Conservation (phyloP, 148 eudicot species). For the Cornus kousa region DNA sequence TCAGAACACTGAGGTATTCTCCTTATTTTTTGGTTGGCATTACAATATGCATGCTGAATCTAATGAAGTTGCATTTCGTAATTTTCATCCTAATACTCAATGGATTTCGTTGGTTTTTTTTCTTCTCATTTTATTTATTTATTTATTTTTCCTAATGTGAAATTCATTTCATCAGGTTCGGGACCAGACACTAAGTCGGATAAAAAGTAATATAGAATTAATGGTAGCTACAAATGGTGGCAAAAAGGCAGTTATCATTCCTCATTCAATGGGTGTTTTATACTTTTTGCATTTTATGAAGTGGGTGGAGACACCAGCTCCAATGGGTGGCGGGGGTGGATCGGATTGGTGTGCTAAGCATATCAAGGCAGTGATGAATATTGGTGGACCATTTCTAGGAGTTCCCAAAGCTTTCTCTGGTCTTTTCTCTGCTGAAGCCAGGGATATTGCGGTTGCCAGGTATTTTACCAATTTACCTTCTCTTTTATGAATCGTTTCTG, state of each 20-base stretch:
- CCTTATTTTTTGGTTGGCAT: background rate
- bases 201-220: conserved; percentile 86
- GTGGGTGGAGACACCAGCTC: conserved; percentile 99
- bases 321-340: conserved; percentile 99
- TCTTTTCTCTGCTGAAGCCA: conserved; percentile 92
- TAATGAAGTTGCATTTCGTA: background rate
- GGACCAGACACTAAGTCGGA: conserved; percentile 81
- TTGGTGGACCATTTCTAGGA: conserved; percentile 95
- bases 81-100: background rate
- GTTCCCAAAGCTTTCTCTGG: conserved; percentile 95
- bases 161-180: conserved; percentile 56
- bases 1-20: conserved; percentile 82
- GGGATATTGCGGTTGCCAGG: conserved; percentile 95
- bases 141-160: background rate
- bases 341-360: conserved; percentile 86
- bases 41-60: background rate
- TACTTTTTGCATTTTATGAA: conserved; percentile 97
- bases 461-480: conserved; percentile 13
- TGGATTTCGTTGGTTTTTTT: background rate
- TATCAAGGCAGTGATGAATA: conserved; percentile 88
- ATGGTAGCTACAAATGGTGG: conserved; percentile 94
- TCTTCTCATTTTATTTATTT: background rate
- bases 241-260: conserved; percentile 86
- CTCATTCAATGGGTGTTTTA: conserved; percentile 94
- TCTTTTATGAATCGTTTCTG: background rate